These are phyloP conservation scores for Moricandia arvensis DNA, from an alignment of 345 rosid species.

Conservation along the genomic window DNA sequence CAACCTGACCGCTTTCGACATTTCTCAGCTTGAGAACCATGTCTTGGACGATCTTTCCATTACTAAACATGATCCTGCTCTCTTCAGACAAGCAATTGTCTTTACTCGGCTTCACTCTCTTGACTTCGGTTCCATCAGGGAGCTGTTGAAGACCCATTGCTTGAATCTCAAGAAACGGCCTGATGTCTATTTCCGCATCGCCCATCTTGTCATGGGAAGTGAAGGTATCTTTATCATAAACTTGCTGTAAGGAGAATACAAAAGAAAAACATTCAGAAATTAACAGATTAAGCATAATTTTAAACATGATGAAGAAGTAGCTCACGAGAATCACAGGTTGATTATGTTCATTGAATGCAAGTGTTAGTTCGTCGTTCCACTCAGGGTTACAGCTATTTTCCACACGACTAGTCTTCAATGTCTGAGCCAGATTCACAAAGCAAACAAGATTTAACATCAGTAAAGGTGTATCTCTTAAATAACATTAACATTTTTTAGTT, in stretches of 20 bases:
- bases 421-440: conserved; percentile 42
- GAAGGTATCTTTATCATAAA: conserved; percentile 68
- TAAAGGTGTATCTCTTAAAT: no score
- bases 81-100: conserved; percentile 54
- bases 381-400: conserved; percentile 63
- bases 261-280: background rate
- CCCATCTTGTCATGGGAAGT: conserved; percentile 76
- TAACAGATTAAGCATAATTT: background rate
- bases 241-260: conserved; percentile 42
- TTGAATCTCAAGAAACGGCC: conserved; percentile 47
- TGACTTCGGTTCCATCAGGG: conserved; percentile 49
- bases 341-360: conserved; percentile 46
- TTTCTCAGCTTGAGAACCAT: conserved; percentile 52
- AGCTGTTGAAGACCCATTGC: conserved; percentile 39
- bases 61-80: conserved; percentile 43
- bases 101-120: conserved; percentile 43
- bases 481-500: no score
- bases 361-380: conserved; percentile 75
- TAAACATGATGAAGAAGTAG: conserved; percentile 3
- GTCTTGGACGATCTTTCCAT: conserved; percentile 54
- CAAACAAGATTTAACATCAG: background rate
- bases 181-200: conserved; percentile 62
- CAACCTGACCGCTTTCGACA: conserved; percentile 60
- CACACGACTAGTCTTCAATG: conserved; percentile 57
- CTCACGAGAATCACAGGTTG: conserved; percentile 58